Conservation (phyloP, 371 early-diverging fungal genomes). For the Syncephalastrum monosporum region DNA sequence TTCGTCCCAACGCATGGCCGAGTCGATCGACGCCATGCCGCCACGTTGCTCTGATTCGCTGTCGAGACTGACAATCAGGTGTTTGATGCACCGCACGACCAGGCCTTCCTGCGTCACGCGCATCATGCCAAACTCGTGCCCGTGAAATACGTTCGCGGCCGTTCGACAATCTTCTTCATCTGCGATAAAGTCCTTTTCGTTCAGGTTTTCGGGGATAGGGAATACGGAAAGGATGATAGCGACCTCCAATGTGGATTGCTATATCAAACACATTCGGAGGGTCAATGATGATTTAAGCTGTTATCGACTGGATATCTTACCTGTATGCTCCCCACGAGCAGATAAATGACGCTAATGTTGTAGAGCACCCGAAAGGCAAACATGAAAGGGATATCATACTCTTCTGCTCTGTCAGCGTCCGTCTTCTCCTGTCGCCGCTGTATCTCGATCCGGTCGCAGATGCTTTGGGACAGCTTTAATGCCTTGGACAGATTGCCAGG, state of each 20-base stretch:
- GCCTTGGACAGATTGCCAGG: constrained; percentile 48
- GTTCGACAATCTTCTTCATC: constrained; percentile 43
- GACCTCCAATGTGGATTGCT: constrained; percentile 51
- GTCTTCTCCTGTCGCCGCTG: constrained; percentile 38
- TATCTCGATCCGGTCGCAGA: constrained; percentile 48
- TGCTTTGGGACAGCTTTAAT: constrained; percentile 38
- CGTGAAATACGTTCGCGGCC: constrained; percentile 35
- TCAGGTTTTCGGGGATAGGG: constrained; percentile 38
- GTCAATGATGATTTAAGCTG: background rate
- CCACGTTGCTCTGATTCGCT: constrained; percentile 40
- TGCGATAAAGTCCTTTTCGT: constrained; percentile 36
- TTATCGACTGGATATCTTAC: constrained; percentile 15
- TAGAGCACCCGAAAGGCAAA: constrained; percentile 50
- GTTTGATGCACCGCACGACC: constrained; percentile 49
- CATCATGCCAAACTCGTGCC: constrained; percentile 51
- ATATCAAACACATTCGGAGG: background rate
- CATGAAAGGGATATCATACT: constrained; percentile 51
- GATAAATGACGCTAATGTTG: constrained; percentile 47
- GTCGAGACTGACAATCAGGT: constrained; percentile 45
- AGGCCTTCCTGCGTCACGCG: constrained; percentile 47
- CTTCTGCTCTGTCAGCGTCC: constrained; percentile 16
- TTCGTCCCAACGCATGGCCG: constrained; percentile 50
- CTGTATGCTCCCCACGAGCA: constrained; percentile 48
- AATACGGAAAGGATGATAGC: constrained; percentile 51
- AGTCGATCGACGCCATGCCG: constrained; percentile 50